phyloP scores from a whole-genome alignment of 805 yeast species.

The Candida ponderosae region DNA sequence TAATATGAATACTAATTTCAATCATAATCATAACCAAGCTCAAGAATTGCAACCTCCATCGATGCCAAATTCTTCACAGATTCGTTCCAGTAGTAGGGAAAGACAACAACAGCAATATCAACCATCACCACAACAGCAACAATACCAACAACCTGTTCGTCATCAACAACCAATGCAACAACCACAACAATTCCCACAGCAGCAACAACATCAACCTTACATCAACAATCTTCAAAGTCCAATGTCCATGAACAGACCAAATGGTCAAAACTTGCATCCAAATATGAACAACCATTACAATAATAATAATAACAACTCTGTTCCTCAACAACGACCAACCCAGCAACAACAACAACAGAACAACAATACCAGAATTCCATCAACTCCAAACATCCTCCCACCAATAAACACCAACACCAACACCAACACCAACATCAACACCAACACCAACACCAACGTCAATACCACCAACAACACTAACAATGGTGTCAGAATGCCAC shows the following conservation, averaged over 20 bases:
- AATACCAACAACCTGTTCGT: not conserved
- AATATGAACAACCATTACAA: not conserved
- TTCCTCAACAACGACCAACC: slow-evolving; percentile 1
- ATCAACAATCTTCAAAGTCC: too few relatives aligned
- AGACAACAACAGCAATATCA: too few relatives aligned
- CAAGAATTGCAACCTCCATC: too few relatives aligned
- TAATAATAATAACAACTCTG: not conserved
- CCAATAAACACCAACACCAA: not conserved
- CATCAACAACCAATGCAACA: not conserved
- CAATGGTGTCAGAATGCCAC: too few relatives aligned
- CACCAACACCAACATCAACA: slow-evolving; percentile 16
- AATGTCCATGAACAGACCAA: too few relatives aligned
- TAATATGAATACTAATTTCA: too few relatives aligned
- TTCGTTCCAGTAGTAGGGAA: too few relatives aligned
- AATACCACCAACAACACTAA: slow-evolving; percentile 29
- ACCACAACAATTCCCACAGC: not conserved
- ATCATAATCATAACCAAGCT: too few relatives aligned
- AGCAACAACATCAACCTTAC: not conserved
- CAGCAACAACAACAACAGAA: slow-evolving; percentile 26
- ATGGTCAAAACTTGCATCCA: too few relatives aligned
- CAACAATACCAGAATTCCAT: slow-evolving; percentile 23
- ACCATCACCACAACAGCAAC: too few relatives aligned
- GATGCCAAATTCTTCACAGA: too few relatives aligned
- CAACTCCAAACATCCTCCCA: not conserved
- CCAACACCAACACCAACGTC: slow-evolving; percentile 22